Evolutionary conservation across 768 basidiomycete genomes (phyloP).

Genomic region (Cytidiella melzeri): DNA sequence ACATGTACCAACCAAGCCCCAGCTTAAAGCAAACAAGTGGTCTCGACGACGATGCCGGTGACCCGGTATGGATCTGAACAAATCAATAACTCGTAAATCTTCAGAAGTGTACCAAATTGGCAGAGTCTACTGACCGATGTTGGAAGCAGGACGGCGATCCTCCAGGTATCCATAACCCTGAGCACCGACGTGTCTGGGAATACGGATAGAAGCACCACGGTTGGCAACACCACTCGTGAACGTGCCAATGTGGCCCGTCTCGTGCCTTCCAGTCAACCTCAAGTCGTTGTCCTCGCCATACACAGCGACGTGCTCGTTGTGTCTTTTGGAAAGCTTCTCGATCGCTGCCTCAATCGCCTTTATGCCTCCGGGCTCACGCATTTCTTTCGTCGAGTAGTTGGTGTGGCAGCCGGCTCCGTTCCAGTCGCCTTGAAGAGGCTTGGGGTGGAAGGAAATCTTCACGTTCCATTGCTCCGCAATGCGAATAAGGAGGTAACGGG

Average conservation of each 20-base stretch:
- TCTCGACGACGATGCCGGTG: constrained; percentile 84
- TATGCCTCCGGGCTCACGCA: constrained; percentile 93
- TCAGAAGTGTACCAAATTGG: background rate
- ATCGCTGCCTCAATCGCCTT: constrained; percentile 89
- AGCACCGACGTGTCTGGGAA: constrained; percentile 88
- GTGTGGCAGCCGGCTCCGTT: constrained; percentile 99
- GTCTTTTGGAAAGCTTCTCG: constrained; percentile 85
- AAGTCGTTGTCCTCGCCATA: constrained; percentile 98
- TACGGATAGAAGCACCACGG: constrained; percentile 95
- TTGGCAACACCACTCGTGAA: constrained; percentile 97
- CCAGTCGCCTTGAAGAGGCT: constrained; percentile 96
- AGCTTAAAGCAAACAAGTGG: constrained; percentile 56
- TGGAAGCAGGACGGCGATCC: constrained; percentile 95
- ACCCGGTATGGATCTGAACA: constrained; percentile 88
- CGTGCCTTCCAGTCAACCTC: constrained; percentile 92
- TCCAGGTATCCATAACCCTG: constrained; percentile 96
- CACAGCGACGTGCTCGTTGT: constrained; percentile 93
- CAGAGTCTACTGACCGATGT: constrained; percentile 85
- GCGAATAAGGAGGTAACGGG: constrained; percentile 91
- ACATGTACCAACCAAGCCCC: too few species aligned
- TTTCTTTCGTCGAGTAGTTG: constrained; percentile 93
- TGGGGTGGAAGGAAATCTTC: constrained; percentile 99
- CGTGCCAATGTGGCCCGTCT: constrained; percentile 88
- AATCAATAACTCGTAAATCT: constrained; percentile 4
- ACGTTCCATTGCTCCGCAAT: constrained; percentile 97